These are phyloP conservation scores for Aspergillus tubingensis DNA, from an alignment of 2,329 filamentous ascomycete genomes.

Conservation along the genomic window DNA sequence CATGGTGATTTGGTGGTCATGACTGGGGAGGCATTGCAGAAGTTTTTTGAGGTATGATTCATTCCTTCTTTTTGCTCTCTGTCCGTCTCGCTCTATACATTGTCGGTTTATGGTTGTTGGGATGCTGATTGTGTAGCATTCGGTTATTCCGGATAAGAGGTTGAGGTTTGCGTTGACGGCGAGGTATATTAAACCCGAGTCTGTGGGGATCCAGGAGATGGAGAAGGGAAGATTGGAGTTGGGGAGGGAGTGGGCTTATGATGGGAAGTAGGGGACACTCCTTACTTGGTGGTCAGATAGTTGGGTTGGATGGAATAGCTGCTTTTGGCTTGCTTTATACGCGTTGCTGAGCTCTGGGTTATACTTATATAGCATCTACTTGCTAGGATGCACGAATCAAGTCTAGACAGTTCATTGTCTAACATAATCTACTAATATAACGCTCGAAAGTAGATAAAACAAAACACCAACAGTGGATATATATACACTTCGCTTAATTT, in stretches of 20 bases:
- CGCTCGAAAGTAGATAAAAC: not conserved
- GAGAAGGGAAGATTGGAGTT: constrained; percentile 33
- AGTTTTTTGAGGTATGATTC: constrained; percentile 52
- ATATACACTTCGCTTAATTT: constrained; percentile 2
- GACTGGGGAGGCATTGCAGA: constrained; percentile 57
- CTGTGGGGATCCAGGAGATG: constrained; percentile 23
- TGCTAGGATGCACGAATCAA: not conserved
- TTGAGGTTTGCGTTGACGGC: constrained; percentile 41
- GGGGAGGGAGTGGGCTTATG: constrained; percentile 29
- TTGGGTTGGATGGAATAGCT: too few species aligned
- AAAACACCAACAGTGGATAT: not conserved
- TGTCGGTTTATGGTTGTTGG: too few species aligned
- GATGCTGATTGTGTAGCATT: constrained; percentile 26
- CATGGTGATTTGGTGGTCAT: constrained; percentile 62
- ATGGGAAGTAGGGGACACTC: constrained; percentile 27
- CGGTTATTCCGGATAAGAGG: constrained; percentile 31
- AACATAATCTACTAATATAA: not conserved
- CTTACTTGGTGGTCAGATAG: not conserved
- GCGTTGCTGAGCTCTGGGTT: too few species aligned
- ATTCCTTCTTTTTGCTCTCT: not conserved
- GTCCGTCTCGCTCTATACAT: too few species aligned
- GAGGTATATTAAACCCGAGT: constrained; percentile 34
- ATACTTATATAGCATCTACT: too few species aligned
- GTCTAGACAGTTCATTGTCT: not conserved
- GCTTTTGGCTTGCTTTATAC: too few species aligned